These are phyloP conservation scores for Marasmius tenuissimus DNA, from an alignment of 1,284 basidiomycete genomes.

Conservation along the genomic window DNA sequence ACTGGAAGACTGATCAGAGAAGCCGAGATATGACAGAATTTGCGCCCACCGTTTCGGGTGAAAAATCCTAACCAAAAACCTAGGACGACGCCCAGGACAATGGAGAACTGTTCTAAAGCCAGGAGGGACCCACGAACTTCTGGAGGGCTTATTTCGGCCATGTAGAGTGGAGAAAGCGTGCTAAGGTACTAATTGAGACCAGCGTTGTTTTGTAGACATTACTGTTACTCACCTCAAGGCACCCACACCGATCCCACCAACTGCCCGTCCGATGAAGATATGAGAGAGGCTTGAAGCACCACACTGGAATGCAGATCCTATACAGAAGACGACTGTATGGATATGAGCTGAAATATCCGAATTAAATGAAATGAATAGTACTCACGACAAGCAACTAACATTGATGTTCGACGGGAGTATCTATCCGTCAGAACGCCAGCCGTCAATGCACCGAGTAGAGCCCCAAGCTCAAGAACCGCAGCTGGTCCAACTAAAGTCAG, in stretches of 20 bases:
- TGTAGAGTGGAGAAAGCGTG: slow-evolving; percentile 79
- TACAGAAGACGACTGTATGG: slow-evolving; percentile 60
- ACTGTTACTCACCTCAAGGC: slow-evolving; percentile 56
- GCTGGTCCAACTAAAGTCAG: slow-evolving; percentile 38
- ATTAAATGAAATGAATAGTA: slow-evolving; percentile 2
- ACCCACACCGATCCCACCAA: slow-evolving; percentile 80
- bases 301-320: slow-evolving; percentile 72
- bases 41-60: slow-evolving; percentile 57
- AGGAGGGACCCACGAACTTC: slow-evolving; percentile 81
- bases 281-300: slow-evolving; percentile 54
- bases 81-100: slow-evolving; percentile 74
- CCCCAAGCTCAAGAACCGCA: slow-evolving; percentile 75
- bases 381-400: slow-evolving; percentile 67
- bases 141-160: slow-evolving; percentile 80
- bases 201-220: not conserved
- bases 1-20: slow-evolving; percentile 32
- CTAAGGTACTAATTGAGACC: slow-evolving; percentile 31
- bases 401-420: slow-evolving; percentile 65
- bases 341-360: not conserved
- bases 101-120: slow-evolving; percentile 77
- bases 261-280: slow-evolving; percentile 65
- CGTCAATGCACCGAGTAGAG: slow-evolving; percentile 65
- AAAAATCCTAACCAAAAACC: slow-evolving; percentile 82
- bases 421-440: slow-evolving; percentile 69
- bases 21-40: not conserved